Evolutionary conservation across 2,329 filamentous ascomycete species (phyloP).

Genomic region (Calonectria hawksworthii): DNA sequence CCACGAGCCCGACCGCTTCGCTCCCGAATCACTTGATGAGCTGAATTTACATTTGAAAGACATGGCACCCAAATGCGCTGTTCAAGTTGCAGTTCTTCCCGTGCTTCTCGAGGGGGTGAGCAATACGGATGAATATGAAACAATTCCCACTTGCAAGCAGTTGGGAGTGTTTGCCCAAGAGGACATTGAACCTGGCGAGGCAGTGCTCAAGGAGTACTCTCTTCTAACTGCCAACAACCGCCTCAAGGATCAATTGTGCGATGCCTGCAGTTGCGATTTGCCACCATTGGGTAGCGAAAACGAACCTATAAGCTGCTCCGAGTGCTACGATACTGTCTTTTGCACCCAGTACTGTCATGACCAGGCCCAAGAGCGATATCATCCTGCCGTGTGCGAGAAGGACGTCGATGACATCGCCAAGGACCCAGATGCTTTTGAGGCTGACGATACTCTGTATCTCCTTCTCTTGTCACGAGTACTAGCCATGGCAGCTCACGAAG

Average conservation of each 20-base stretch:
- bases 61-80: slow-evolving; percentile 86
- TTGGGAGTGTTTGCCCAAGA: slow-evolving; percentile 91
- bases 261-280: slow-evolving; percentile 85
- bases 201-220: slow-evolving; percentile 85
- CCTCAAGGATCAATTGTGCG: slow-evolving; percentile 87
- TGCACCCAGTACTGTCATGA: slow-evolving; percentile 73
- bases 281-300: slow-evolving; percentile 68
- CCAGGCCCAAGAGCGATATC: slow-evolving; percentile 71
- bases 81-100: slow-evolving; percentile 82
- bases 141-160: slow-evolving; percentile 76
- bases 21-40: slow-evolving; percentile 75
- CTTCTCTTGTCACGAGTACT: slow-evolving; percentile 73
- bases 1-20: slow-evolving; percentile 78
- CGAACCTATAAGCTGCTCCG: slow-evolving; percentile 67
- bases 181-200: slow-evolving; percentile 82
- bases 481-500: slow-evolving; percentile 74
- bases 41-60: slow-evolving; percentile 78
- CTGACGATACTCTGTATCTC: slow-evolving; percentile 73
- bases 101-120: slow-evolving; percentile 73
- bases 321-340: slow-evolving; percentile 77
- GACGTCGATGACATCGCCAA: slow-evolving; percentile 76
- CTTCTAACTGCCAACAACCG: slow-evolving; percentile 91
- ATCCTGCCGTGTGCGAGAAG: slow-evolving; percentile 76
- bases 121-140: slow-evolving; percentile 62
- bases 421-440: slow-evolving; percentile 71